Conservation (phyloP, 2,329 filamentous ascomycete species). For the Pyricularia sp. region DNA sequence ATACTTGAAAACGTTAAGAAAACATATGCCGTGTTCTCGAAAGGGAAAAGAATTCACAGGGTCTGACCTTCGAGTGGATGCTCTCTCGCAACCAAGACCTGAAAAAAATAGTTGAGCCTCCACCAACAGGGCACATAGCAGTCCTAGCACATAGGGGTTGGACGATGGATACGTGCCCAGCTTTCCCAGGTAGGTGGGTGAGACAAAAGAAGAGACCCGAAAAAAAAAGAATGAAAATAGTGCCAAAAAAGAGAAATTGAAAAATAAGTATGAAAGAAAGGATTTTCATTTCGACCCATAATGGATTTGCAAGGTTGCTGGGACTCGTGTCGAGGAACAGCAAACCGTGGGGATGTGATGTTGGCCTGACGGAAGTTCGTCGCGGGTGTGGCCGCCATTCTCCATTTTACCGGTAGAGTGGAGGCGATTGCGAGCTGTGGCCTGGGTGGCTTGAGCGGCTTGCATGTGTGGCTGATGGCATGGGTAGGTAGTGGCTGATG, state of each 20-base stretch:
- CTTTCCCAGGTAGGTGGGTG: neutral
- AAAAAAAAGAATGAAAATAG: neutral
- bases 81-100: neutral
- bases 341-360: too few species aligned
- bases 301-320: too few species aligned
- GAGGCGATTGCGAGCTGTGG: neutral
- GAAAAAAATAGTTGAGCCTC: neutral
- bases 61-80: neutral
- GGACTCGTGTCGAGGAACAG: too few species aligned
- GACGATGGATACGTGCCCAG: neutral
- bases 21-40: neutral
- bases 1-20: neutral
- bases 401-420: neutral
- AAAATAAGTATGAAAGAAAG: neutral
- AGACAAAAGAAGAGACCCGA: neutral
- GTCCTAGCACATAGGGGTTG: neutral
- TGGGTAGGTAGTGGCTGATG: neutral
- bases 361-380: too few species aligned
- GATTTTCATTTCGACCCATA: neutral
- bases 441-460: too few species aligned
- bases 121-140: neutral
- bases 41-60: neutral
- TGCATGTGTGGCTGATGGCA: neutral
- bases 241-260: neutral
- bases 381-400: too few species aligned